Conservation (phyloP, 192 early-diverging fungal genomes). For the Spizellomyces punctatus region DNA sequence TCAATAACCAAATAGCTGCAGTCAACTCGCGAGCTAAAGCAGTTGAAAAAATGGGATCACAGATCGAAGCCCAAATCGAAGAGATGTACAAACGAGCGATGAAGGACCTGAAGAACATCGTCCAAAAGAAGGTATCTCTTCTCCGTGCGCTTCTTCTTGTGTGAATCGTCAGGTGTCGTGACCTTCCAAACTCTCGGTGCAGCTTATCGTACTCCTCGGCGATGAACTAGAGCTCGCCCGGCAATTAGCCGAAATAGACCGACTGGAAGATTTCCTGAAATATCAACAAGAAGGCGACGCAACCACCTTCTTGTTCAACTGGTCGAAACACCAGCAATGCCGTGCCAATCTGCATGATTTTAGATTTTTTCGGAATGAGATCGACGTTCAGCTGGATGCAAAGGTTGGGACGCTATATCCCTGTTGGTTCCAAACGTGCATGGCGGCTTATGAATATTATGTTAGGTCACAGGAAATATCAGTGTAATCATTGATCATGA, state of each 20-base stretch:
- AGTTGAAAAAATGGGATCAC: constrained; percentile 53
- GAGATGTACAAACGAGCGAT: constrained; percentile 56
- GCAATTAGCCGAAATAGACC: constrained; percentile 56
- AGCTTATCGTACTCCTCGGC: constrained; percentile 57
- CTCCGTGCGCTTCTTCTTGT: background rate
- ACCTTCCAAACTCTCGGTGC: background rate
- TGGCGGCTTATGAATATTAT: background rate
- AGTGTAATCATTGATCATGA: constrained; percentile 27
- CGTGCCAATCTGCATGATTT: constrained; percentile 60
- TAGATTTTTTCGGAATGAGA: constrained; percentile 50
- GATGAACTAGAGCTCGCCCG: constrained; percentile 61
- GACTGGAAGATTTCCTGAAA: constrained; percentile 57
- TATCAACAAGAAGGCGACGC: constrained; percentile 63
- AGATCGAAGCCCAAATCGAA: constrained; percentile 52
- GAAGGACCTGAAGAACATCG: constrained; percentile 46
- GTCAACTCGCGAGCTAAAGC: constrained; percentile 57
- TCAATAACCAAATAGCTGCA: constrained; percentile 53
- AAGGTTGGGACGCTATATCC: constrained; percentile 36
- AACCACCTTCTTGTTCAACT: constrained; percentile 58
- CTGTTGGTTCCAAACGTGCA: no score
- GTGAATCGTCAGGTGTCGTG: background rate
- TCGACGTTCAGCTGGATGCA: constrained; percentile 63
- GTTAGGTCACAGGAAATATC: constrained; percentile 30
- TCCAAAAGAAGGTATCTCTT: constrained; percentile 44
- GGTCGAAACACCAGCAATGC: constrained; percentile 53